phyloP scores from a whole-genome alignment of 371 early-diverging fungal species.

The Globomyces sp. region DNA sequence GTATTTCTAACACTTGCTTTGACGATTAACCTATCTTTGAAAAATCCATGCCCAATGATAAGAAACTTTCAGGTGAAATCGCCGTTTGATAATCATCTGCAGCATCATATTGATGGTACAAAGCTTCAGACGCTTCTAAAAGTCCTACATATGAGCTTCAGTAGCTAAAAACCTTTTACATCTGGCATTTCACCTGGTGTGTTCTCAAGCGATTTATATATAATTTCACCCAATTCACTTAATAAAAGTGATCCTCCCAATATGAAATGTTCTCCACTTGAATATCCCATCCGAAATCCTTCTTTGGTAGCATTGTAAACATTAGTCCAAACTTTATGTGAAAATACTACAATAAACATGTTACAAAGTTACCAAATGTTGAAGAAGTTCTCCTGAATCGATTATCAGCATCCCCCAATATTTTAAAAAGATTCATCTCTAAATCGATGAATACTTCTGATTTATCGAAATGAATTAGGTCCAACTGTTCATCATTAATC shows the following conservation, averaged over 20 bases:
- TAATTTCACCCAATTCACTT: constrained; percentile 4
- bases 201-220: constrained; percentile 3
- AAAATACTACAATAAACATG: too few relatives aligned
- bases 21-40: background rate
- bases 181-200: constrained; percentile 3
- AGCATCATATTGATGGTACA: constrained; percentile 1
- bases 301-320: too few relatives aligned
- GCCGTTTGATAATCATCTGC: constrained; percentile 1
- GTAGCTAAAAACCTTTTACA: background rate
- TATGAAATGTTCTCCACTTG: background rate
- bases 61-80: background rate
- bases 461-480: background rate
- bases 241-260: constrained; percentile 1
- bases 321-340: too few relatives aligned
- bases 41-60: constrained; percentile 8
- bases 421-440: background rate
- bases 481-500: too few relatives aligned
- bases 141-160: background rate
- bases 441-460: background rate
- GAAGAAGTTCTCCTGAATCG: too few relatives aligned
- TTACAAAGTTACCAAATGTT: too few relatives aligned
- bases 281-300: too few relatives aligned
- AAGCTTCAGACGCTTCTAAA: constrained; percentile 1
- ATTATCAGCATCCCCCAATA: background rate
- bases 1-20: background rate